Conservation (phyloP, 352 stramenopile species). For the Globisporangium cystogenes region DNA sequence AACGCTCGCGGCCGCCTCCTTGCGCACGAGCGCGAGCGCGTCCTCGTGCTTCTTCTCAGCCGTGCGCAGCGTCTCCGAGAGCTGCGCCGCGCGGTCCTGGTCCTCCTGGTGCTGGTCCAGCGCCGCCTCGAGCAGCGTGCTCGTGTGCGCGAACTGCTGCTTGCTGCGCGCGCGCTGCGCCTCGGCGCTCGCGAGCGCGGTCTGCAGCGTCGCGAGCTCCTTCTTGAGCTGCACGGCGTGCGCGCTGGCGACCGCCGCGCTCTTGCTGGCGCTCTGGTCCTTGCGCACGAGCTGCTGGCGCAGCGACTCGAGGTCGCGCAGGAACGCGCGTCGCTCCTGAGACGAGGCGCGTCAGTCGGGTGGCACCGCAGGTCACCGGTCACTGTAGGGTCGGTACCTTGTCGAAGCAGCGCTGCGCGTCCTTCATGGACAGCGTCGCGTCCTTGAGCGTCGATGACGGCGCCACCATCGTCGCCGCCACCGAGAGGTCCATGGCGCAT, state of each 20-base stretch:
- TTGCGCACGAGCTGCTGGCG: slow-evolving; percentile 76
- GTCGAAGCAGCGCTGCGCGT: slow-evolving; percentile 71
- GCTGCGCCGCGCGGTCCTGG: slow-evolving; percentile 35
- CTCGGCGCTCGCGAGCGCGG: slow-evolving; percentile 32
- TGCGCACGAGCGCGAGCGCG: slow-evolving; percentile 44
- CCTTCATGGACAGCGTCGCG: slow-evolving; percentile 51
- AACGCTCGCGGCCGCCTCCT: slow-evolving; percentile 45
- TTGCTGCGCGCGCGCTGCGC: slow-evolving; percentile 38
- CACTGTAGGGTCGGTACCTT: slow-evolving; percentile 29
- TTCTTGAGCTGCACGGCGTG: slow-evolving; percentile 76
- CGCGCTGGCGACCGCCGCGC: slow-evolving; percentile 41
- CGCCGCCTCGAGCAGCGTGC: slow-evolving; percentile 61
- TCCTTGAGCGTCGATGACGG: slow-evolving; percentile 7
- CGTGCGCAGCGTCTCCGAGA: slow-evolving; percentile 49
- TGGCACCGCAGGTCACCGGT: no score
- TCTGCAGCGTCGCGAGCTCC: slow-evolving; percentile 58
- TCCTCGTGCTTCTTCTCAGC: slow-evolving; percentile 64
- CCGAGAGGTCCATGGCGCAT: neutral
- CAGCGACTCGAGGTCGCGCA: slow-evolving; percentile 68
- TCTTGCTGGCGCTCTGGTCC: slow-evolving; percentile 44
- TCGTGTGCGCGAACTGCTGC: slow-evolving; percentile 62
- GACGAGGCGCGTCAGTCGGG: neutral
- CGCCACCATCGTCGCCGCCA: slow-evolving; percentile 8
- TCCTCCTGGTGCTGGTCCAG: slow-evolving; percentile 74
- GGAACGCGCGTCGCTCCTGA: slow-evolving; percentile 57